A percentile compares a stretch with the other conserved stretches of the same genome.
phyloP scores from a whole-genome alignment of 768 basidiomycete species.

The Suillus americanus region DNA sequence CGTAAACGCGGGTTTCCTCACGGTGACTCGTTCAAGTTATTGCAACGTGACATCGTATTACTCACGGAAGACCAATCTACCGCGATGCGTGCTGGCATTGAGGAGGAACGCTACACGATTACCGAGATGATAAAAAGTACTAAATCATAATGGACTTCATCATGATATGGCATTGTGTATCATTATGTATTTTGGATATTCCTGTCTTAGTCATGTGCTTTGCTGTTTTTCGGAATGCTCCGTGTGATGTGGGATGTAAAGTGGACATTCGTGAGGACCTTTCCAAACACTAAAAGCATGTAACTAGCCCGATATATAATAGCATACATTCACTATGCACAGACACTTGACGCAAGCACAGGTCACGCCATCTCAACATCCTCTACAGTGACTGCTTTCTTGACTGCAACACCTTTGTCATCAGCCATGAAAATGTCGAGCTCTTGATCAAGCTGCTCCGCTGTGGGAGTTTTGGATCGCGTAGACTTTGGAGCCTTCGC shows the following conservation, averaged over 20 bases:
- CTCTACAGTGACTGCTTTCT: conserved; percentile 24
- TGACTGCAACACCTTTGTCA: conserved; percentile 28
- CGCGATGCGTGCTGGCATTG: conserved; percentile 20
- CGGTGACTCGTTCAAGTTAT: conserved; percentile 46
- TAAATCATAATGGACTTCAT: background rate
- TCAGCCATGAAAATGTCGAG: conserved; percentile 85
- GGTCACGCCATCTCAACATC: conserved; percentile 57
- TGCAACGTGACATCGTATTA: conserved; percentile 47
- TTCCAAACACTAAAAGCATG: background rate
- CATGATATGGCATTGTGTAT: background rate
- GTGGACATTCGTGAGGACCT: background rate
- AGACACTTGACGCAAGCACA: background rate
- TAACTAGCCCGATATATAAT: conserved; percentile 3
- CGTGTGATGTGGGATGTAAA: no score
- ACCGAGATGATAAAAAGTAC: background rate
- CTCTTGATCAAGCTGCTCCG: conserved; percentile 84
- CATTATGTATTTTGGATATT: background rate
- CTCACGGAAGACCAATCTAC: conserved; percentile 42
- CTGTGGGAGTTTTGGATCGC: conserved; percentile 64
- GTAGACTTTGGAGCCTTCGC: conserved; percentile 30
- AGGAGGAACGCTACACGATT: conserved; percentile 8
- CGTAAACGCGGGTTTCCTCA: conserved; percentile 49
- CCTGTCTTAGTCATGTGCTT: background rate
- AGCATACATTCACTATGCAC: conserved; percentile 4
- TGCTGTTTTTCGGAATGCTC: background rate